Conservation (phyloP, 352 stramenopile species). For the Phytophthora melonis region DNA sequence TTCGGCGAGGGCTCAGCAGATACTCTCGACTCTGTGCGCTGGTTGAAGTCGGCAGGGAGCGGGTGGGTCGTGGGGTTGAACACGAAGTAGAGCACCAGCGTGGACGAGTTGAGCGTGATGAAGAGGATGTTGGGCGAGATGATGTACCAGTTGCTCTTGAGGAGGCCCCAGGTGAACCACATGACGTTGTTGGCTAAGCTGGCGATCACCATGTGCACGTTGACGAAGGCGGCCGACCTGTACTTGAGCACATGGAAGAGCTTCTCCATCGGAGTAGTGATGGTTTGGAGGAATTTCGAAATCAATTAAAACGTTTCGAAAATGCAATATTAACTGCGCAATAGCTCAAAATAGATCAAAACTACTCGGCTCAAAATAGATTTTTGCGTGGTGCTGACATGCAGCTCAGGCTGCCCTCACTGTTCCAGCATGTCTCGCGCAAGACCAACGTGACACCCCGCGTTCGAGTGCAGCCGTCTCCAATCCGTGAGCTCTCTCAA, state of each 20-base stretch:
- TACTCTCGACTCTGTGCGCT: neutral
- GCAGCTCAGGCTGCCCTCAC: too few relatives aligned
- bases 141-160: slow-evolving; percentile 38
- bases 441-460: too few relatives aligned
- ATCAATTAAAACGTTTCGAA: too few relatives aligned
- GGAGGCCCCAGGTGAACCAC: slow-evolving; percentile 53
- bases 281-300: too few relatives aligned
- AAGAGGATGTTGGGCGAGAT: slow-evolving; percentile 40
- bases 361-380: neutral
- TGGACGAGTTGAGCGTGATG: slow-evolving; percentile 32
- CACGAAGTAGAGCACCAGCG: slow-evolving; percentile 29
- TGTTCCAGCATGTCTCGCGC: too few relatives aligned
- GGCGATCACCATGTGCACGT: slow-evolving; percentile 54
- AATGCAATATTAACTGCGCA: neutral
- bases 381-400: too few relatives aligned
- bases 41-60: slow-evolving; percentile 17
- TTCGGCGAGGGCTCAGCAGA: slow-evolving; percentile 19
- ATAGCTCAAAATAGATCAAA: slow-evolving; percentile 1
- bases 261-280: slow-evolving; percentile 36
- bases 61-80: slow-evolving; percentile 36
- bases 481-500: too few relatives aligned
- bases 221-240: slow-evolving; percentile 46
- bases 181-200: slow-evolving; percentile 53
- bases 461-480: too few relatives aligned
- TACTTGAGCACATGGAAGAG: slow-evolving; percentile 52